phyloP scores from a whole-genome alignment of 139 green algal genomes.

The Asterochloris erici region DNA sequence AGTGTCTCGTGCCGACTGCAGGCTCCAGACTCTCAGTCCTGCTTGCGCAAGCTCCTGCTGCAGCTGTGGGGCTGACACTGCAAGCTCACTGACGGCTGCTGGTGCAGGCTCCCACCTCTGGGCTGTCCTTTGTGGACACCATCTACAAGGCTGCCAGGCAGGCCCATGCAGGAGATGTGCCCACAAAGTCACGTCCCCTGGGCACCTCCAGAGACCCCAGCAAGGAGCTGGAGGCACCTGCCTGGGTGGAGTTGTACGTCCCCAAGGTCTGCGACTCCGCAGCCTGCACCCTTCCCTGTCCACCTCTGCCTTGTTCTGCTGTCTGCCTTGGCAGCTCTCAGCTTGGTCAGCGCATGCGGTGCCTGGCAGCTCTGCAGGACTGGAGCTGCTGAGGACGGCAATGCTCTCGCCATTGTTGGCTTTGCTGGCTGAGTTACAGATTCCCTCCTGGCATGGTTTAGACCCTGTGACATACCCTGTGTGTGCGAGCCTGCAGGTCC shows the following conservation, averaged over 20 bases:
- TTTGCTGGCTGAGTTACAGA: neutral
- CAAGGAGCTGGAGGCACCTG: slow-evolving; percentile 8
- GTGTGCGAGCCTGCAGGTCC: slow-evolving; percentile 21
- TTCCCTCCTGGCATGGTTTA: too few species aligned
- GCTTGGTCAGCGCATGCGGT: neutral
- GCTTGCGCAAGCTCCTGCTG: too few species aligned
- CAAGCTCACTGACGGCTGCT: too few species aligned
- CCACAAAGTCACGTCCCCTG: neutral
- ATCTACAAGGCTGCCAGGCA: slow-evolving; percentile 13
- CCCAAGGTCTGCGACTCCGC: neutral
- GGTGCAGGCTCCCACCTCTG: too few species aligned
- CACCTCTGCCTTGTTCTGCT: neutral
- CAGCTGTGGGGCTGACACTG: too few species aligned
- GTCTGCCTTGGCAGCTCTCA: neutral
- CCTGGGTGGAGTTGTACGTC: slow-evolving; percentile 10
- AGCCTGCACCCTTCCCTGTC: neutral
- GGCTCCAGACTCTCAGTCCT: too few species aligned
- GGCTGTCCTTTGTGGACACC: slow-evolving; percentile 11
- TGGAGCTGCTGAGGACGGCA: neutral
- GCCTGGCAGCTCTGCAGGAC: neutral
- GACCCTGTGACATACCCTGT: neutral
- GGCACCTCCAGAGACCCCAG: neutral
- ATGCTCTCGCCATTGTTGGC: neutral
- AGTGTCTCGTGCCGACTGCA: too few species aligned
- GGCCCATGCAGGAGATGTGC: neutral